Evolutionary conservation across 2,329 filamentous ascomycete species (phyloP).

Genomic region (Colletotrichum theobromicola): DNA sequence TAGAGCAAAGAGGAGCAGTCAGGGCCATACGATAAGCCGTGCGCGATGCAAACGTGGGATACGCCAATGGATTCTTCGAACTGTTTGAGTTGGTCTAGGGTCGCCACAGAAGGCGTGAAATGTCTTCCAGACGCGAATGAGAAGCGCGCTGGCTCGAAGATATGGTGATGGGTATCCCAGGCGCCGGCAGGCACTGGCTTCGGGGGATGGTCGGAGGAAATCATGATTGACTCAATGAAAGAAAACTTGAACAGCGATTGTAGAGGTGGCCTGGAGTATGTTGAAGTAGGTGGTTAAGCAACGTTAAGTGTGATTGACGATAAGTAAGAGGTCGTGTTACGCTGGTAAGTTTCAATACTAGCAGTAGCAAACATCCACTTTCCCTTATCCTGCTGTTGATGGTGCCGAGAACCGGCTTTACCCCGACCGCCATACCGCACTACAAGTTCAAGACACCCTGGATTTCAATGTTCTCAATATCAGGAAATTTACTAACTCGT

Average conservation of each 20-base stretch:
- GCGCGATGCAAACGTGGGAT: background rate
- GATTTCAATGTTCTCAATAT: background rate
- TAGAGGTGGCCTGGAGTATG: too few relatives aligned
- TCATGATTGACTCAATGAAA: background rate
- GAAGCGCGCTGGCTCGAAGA: background rate
- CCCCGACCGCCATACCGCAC: background rate
- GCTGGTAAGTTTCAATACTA: too few relatives aligned
- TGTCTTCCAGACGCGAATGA: background rate
- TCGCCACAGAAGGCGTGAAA: background rate
- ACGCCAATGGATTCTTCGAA: background rate
- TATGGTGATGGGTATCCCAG: background rate
- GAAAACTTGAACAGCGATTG: too few relatives aligned
- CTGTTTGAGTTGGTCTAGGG: background rate
- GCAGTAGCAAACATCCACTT: background rate
- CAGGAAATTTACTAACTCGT: background rate
- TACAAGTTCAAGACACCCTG: background rate
- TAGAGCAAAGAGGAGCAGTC: background rate
- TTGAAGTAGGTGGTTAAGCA: too few relatives aligned
- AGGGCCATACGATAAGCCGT: background rate
- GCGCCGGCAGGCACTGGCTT: background rate
- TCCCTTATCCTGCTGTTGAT: background rate
- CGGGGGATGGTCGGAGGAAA: background rate
- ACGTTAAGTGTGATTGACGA: too few relatives aligned
- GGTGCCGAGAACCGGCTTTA: background rate
- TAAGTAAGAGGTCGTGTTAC: too few relatives aligned